A percentile compares a stretch with the other conserved stretches of the same genome.
phyloP scores from a whole-genome alignment of 2,329 filamentous ascomycete species.

The Penicillium hesseltinei region DNA sequence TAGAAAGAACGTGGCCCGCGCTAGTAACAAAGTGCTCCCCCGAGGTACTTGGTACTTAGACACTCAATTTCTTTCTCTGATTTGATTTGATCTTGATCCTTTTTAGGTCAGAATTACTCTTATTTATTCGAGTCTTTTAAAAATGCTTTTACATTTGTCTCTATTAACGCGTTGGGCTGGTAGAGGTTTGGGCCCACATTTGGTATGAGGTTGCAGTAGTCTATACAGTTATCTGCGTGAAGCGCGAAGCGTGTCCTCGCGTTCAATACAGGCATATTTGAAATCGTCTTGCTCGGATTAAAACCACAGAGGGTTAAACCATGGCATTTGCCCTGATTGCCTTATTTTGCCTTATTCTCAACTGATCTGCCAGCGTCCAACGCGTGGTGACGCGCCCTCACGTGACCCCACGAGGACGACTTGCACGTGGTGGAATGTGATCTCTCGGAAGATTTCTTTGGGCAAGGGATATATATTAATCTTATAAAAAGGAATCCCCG shows the following conservation, averaged over 20 bases:
- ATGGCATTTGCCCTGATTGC: background rate
- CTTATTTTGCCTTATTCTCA: background rate
- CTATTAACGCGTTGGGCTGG: background rate
- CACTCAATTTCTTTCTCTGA: background rate
- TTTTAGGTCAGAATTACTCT: background rate
- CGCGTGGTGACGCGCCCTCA: slow-evolving; percentile 21
- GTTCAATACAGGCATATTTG: background rate
- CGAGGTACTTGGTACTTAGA: slow-evolving; percentile 15
- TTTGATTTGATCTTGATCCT: background rate
- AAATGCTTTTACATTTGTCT: background rate
- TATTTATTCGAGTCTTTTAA: background rate
- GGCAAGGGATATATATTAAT: background rate
- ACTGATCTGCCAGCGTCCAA: background rate
- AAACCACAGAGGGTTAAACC: background rate
- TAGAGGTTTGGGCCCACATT: background rate
- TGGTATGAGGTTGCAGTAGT: slow-evolving; percentile 3
- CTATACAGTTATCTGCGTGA: background rate
- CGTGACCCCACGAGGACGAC: slow-evolving; percentile 16
- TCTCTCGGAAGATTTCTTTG: background rate
- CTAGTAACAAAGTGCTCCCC: slow-evolving; percentile 21
- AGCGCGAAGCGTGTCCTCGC: slow-evolving; percentile 5
- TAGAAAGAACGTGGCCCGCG: slow-evolving; percentile 28
- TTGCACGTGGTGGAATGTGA: slow-evolving; percentile 11
- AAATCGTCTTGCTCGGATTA: background rate
- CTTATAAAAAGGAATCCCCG: background rate